A percentile compares a stretch with the other conserved stretches of the same genome.
These are phyloP conservation scores for Vitis riparia DNA, from an alignment of 164 flowering plant genomes.

Conservation along the genomic window DNA sequence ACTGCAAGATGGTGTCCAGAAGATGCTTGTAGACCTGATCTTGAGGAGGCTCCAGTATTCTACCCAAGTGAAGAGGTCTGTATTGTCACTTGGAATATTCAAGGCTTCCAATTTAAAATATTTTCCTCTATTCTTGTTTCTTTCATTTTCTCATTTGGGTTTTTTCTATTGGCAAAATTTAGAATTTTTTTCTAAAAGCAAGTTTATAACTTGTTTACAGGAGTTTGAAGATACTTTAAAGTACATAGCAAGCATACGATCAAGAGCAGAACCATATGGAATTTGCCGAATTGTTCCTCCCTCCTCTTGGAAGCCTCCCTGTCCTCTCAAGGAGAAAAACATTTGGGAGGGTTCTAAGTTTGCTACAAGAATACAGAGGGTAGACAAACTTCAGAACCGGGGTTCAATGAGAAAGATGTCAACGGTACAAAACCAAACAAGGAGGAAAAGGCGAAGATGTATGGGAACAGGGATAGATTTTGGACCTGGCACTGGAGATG, in stretches of 20 bases:
- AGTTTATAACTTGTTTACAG: constrained; percentile 36
- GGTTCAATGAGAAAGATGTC: constrained; percentile 46
- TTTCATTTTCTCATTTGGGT: neutral
- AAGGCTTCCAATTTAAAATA: neutral
- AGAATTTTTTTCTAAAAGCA: constrained; percentile 2
- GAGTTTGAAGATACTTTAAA: constrained; percentile 83
- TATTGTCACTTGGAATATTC: constrained; percentile 1
- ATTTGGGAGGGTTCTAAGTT: constrained; percentile 69
- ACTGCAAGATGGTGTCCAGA: constrained; percentile 84
- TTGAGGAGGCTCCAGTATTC: constrained; percentile 91
- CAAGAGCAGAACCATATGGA: constrained; percentile 79
- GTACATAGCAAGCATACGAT: constrained; percentile 72
- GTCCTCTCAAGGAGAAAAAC: constrained; percentile 62
- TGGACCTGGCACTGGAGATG: constrained; percentile 29
- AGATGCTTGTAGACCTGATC: constrained; percentile 61
- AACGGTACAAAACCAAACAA: constrained; percentile 24
- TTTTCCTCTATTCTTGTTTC: neutral
- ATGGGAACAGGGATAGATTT: constrained; percentile 39
- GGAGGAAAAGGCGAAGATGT: constrained; percentile 66
- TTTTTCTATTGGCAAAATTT: constrained; percentile 5
- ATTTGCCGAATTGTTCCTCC: constrained; percentile 97
- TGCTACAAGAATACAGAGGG: constrained; percentile 70
- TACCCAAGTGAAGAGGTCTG: constrained; percentile 92
- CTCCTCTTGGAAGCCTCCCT: constrained; percentile 89
- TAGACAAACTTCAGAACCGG: constrained; percentile 85